Evolutionary conservation across 73 alveolate species (phyloP), one percentile per base, ranked within the genome.

Genomic region (Symbiodinium natans): DNA sequence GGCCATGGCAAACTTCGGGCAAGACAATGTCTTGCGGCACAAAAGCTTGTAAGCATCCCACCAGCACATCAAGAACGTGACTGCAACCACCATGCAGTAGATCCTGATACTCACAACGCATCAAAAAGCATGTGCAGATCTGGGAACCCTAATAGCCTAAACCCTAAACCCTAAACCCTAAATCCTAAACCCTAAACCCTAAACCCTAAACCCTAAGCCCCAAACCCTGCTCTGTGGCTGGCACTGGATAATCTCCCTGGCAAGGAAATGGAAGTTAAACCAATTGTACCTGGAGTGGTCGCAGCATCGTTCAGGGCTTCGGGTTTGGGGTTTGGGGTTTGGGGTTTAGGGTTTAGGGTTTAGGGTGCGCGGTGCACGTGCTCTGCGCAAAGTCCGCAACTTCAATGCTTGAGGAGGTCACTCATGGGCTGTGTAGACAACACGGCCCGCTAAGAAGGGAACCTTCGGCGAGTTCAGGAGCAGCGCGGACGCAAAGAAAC

Each of bases 341-440:
- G n/a, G n/a, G n/a, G n/a, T n/a, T n/a, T n/a, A n/a, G n/a, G n/a
- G n/a, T n/a, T n/a, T n/a, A n/a, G n/a, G n/a, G n/a, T n/a, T n/a
- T n/a, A n/a, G n/a, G n/a, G n/a, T n/a, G n/a, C n/a, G n/a, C n/a
- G n/a, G n/a, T n/a, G n/a, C n/a, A n/a, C n/a, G n/a, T n/a, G n/a
- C n/a, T n/a, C n/a, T n/a, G 23, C 31, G 23, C 71, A 29, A 52
- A 13, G 71, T 29, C 1, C 31, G 23, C 68, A 52, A 52, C n/a
- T 21, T 6, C 71, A 8, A 11, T 43, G 5, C 7, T 52, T 13
- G n/a, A 15, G 23, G 2, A 0, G 85, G 68, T 52, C 94, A 87
- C 95, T 88, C 95, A 34, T 88, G 95, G n/a, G 86, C 95, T 40
- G 95, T 88, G 74, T 88, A 88, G 6, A 88, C 75, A 27, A 63